These are phyloP conservation scores for Hypoxylon sp. DNA, from an alignment of 2,329 filamentous ascomycete species.

Conservation along the genomic window DNA sequence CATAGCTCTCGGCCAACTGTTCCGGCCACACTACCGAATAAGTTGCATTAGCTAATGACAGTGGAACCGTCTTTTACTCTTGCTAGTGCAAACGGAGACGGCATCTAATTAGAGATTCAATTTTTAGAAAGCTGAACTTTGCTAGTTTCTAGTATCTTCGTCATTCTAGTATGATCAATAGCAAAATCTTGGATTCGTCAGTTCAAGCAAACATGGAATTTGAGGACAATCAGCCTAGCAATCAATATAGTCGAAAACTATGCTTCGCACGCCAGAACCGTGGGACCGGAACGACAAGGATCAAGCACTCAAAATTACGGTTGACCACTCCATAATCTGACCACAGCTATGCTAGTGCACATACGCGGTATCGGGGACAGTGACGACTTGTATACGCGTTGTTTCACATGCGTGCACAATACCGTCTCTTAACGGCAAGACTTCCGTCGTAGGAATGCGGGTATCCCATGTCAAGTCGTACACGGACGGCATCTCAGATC, in stretches of 20 bases:
- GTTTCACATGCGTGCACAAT: constrained; percentile 21
- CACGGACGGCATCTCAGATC: constrained; percentile 13
- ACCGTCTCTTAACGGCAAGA: constrained; percentile 2
- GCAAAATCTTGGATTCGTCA: constrained; percentile 29
- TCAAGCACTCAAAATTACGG: not conserved
- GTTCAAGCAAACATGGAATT: constrained; percentile 24
- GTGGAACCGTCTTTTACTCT: constrained; percentile 22
- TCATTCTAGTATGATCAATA: constrained; percentile 24
- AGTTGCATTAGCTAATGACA: constrained; percentile 30
- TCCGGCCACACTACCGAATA: constrained; percentile 4
- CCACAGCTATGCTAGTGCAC: not conserved
- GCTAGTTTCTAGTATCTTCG: constrained; percentile 18
- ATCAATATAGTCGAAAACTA: constrained; percentile 29
- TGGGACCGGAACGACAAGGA: constrained; percentile 22
- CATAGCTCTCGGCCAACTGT: constrained; percentile 31
- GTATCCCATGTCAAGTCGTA: constrained; percentile 11
- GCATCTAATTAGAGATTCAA: constrained; percentile 10
- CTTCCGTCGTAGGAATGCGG: constrained; percentile 7
- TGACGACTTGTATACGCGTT: constrained; percentile 6
- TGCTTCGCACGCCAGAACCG: constrained; percentile 13
- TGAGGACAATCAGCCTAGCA: no score
- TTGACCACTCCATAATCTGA: not conserved
- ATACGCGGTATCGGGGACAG: not conserved
- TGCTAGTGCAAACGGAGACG: constrained; percentile 15
- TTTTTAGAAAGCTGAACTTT: constrained; percentile 27